Conservation (phyloP, 2,329 filamentous ascomycete genomes). For the Ophiosphaerella korrae region DNA sequence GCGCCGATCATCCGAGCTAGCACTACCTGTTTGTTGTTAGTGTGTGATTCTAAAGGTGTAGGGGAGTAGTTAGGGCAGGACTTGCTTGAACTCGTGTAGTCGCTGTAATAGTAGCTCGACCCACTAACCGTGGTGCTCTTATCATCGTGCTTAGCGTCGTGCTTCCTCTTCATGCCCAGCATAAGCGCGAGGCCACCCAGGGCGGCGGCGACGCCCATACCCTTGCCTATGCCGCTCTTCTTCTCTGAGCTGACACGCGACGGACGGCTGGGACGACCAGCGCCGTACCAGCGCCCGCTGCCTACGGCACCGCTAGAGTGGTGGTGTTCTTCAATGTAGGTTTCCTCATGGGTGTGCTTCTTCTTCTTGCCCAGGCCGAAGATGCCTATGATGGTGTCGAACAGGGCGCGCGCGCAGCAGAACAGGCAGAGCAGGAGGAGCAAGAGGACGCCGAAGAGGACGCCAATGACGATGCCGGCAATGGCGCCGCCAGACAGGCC, state of each 20-base stretch:
- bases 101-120: slow-evolving; percentile 49
- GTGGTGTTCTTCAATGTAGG: slow-evolving; percentile 68
- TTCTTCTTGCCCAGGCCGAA: slow-evolving; percentile 63
- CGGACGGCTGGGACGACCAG: slow-evolving; percentile 40
- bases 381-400: slow-evolving; percentile 63
- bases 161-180: slow-evolving; percentile 52
- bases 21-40: slow-evolving; percentile 41
- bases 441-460: slow-evolving; percentile 68
- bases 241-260: slow-evolving; percentile 41
- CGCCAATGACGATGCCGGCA: slow-evolving; percentile 79
- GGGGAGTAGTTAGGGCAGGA: slow-evolving; percentile 12
- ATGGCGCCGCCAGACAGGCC: slow-evolving; percentile 73
- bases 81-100: slow-evolving; percentile 57
- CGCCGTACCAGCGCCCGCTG: slow-evolving; percentile 58
- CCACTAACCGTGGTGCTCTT: slow-evolving; percentile 50
- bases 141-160: slow-evolving; percentile 48
- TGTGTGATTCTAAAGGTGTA: too few relatives aligned
- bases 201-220: slow-evolving; percentile 48
- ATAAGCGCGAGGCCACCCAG: slow-evolving; percentile 52
- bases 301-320: slow-evolving; percentile 65
- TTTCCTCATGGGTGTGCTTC: slow-evolving; percentile 59
- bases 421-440: slow-evolving; percentile 75
- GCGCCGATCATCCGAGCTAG: slow-evolving; percentile 46
- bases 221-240: slow-evolving; percentile 41
- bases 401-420: slow-evolving; percentile 63